These are phyloP conservation scores for Rhodamnia rubescens DNA, from an alignment of 345 rosid species.

Conservation along the genomic window DNA sequence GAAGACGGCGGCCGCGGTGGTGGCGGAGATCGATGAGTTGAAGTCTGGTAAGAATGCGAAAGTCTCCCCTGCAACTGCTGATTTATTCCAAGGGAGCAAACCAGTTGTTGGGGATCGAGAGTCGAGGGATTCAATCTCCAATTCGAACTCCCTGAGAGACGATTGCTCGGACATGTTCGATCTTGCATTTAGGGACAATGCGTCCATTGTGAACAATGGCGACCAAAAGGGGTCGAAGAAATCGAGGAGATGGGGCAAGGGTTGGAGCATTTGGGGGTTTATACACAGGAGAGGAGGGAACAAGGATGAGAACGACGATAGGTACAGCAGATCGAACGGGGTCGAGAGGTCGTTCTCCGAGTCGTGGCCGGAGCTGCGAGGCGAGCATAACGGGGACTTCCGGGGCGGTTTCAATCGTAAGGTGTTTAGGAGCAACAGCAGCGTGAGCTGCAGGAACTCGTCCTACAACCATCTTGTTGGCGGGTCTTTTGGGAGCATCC, in stretches of 20 bases:
- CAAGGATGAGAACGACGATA: constrained; percentile 67
- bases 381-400: constrained; percentile 24
- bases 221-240: constrained; percentile 54
- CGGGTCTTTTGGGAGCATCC: constrained; percentile 32
- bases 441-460: constrained; percentile 88
- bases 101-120: constrained; percentile 30
- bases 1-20: constrained; percentile 69
- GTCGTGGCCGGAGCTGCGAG: constrained; percentile 70
- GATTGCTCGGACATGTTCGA: constrained; percentile 74
- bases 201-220: constrained; percentile 36
- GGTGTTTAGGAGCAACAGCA: constrained; percentile 84
- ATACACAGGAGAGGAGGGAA: constrained; percentile 53
- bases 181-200: constrained; percentile 43
- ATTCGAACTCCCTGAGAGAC: constrained; percentile 67
- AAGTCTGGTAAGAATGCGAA: constrained; percentile 55
- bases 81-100: constrained; percentile 33
- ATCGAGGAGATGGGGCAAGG: constrained; percentile 70
- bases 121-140: constrained; percentile 27
- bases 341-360: constrained; percentile 70
- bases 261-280: constrained; percentile 77
- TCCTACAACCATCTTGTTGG: constrained; percentile 17
- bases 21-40: constrained; percentile 70
- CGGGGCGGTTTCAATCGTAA: constrained; percentile 60
- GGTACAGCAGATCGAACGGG: constrained; percentile 52
- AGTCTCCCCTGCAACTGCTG: constrained; percentile 56